Evolutionary conservation across 192 early-diverging fungal genomes (phyloP), one percentile per base, ranked within the genome.

Genomic region (Rhizophagus prolifer): DNA sequence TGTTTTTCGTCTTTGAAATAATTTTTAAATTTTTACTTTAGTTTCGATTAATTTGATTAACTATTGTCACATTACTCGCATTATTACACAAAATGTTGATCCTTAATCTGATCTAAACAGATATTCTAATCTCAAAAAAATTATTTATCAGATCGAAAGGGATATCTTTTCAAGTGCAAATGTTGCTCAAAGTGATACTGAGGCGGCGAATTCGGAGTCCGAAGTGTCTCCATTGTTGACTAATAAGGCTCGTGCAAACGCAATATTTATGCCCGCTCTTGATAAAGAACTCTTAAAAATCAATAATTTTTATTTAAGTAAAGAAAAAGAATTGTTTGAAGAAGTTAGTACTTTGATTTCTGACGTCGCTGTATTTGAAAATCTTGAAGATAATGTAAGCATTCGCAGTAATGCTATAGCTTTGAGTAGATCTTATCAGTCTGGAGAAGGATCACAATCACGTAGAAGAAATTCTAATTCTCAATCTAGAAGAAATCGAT

Each of bases 261-360:
- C 70, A 13, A 79, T 84, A n/a, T 96, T 98, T 73, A 82, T 86
- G 19, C 86, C 88, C 9, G 88, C 93, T 2, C 88, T 98, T 9
- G 94, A 97, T 79, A 88, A 88, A 70, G 94, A 97, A 70, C 87
- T 98, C 41, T 86, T 87, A 69, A 95, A 95, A 79, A 94, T 98
- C 73, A 86, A 87, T 46, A 79, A 80, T 38, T 97, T 97, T 76
- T 98, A 98, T 82, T 78, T 82, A 21, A 88, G 88, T 67, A 96
- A 96, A 79, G 95, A 97, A 76, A 85, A 84, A 0, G 93, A 95
- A 80, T 84, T 96, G 25, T 86, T 91, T 73, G 78, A 81, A 38
- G 86, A 92, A 74, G 86, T 94, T n/a, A 83, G 93, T 16, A 84
- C 78, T 0, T 69, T 97, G 9, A 72, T 84, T n/a, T 50, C 67